A percentile compares a stretch with the other conserved stretches of the same genome.
phyloP scores from a whole-genome alignment of 208 protist genomes.

The Crithidia bombi region DNA sequence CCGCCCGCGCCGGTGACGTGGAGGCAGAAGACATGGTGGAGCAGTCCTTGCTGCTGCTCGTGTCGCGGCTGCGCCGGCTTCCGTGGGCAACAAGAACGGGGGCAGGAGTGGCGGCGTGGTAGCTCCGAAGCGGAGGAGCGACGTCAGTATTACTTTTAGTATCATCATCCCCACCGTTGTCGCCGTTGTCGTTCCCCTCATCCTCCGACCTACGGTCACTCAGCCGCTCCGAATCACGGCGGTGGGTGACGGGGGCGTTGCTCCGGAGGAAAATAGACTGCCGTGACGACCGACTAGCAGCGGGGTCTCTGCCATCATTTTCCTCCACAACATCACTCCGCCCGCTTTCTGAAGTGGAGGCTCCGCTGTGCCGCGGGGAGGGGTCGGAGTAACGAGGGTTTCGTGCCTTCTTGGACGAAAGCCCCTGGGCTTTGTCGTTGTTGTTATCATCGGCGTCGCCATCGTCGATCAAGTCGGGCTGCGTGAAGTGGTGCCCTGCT shows the following conservation, averaged over 20 bases:
- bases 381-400: neutral
- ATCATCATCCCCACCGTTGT: neutral
- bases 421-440: neutral
- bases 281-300: no score
- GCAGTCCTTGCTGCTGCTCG: neutral
- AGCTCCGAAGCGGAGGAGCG: neutral
- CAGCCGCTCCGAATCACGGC: no score
- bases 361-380: neutral
- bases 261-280: no score
- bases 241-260: no score
- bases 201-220: no score
- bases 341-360: no score
- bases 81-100: neutral
- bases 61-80: neutral
- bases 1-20: neutral
- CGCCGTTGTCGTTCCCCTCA: neutral
- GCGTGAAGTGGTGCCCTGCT: neutral
- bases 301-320: no score
- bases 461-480: neutral
- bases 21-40: slow-evolving; percentile 20
- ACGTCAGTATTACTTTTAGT: neutral
- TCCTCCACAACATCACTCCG: no score
- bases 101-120: neutral
- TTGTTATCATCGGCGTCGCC: neutral
- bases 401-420: neutral